phyloP scores from a whole-genome alignment of 805 yeast species.

The Kodamaea leandrae region DNA sequence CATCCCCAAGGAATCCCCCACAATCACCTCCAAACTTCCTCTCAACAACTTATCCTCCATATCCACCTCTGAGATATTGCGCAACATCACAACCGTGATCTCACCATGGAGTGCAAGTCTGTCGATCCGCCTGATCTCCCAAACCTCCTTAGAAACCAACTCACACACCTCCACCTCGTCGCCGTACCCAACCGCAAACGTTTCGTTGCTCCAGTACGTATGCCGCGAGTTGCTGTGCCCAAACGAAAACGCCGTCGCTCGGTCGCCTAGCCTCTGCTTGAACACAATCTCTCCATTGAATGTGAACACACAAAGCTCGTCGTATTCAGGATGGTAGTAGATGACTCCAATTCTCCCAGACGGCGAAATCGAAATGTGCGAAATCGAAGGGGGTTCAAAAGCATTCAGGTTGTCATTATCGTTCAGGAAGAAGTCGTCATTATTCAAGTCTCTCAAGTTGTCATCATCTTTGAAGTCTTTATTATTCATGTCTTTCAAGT shows the following conservation, averaged over 20 bases:
- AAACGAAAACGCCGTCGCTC: constrained; percentile 22
- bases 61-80: constrained; percentile 30
- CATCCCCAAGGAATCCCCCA: constrained; percentile 55
- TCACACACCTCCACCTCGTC: constrained; percentile 22
- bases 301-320: constrained; percentile 39
- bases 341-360: constrained; percentile 51
- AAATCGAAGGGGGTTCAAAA: not conserved
- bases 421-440: not conserved
- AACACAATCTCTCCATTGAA: constrained; percentile 52
- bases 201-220: constrained; percentile 37
- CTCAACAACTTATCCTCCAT: constrained; percentile 34
- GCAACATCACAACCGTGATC: constrained; percentile 18
- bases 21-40: constrained; percentile 42
- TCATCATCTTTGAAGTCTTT: not conserved
- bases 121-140: constrained; percentile 12
- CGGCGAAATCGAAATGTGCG: constrained; percentile 7
- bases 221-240: constrained; percentile 18
- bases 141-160: constrained; percentile 14
- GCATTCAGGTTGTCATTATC: not conserved
- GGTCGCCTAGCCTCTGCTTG: constrained; percentile 17
- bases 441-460: not conserved
- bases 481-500: not conserved
- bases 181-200: constrained; percentile 29
- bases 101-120: not conserved
- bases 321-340: constrained; percentile 18